Base-by-base conservation (phyloP, 2,329 filamentous ascomycete genomes). In the Alternaria sp. region DNA sequence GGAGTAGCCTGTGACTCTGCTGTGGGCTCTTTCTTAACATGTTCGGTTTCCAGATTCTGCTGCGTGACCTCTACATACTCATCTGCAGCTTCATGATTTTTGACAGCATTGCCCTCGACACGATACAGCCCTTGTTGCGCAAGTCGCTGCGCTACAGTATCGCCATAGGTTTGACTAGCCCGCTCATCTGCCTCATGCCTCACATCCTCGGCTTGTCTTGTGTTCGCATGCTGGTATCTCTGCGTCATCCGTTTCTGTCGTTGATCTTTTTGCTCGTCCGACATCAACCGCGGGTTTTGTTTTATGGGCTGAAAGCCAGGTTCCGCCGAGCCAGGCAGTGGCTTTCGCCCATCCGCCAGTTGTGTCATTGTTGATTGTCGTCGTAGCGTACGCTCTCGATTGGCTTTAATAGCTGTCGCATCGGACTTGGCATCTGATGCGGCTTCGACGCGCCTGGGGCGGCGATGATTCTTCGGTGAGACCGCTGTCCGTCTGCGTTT, bases 361-460 rank as follows among this genome's bases (percentile, higher is more conserved):
- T 77, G 74, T 14, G 74, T 77, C 73, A 76, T 76, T 21, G 74
- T 77, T 28, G 74, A 76, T 34, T 77, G 74, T 51, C 70, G 69
- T 39, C 64, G 67, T 11, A 69, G 40, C 17, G 57, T 66, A n/a
- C 49, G 58, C 29, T 49, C 40, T 7, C 40, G 50, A 8, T 59
- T 55, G 24, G 31, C 24, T 24, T 59, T 55, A 14, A 46, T 48
- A 0, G 53, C 33, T 24, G 50, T 39, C 41, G 29, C 41, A 10
- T 40, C n/a, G 26, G n/a, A 8, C 8, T 60, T 62, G 7, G 58
- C 31, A 28, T 63, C 54, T 6, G 56, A 39, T 11, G 41, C 54
- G 48, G 44, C n/a, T 45, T 54, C 37, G 14, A 37, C 26, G 21
- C 49, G 39, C 45, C 34, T 53, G 36, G 54, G 46, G 21, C 34